Evolutionary conservation across 495 filamentous ascomycete species (phyloP).

Genomic region (Xylaria acuta): DNA sequence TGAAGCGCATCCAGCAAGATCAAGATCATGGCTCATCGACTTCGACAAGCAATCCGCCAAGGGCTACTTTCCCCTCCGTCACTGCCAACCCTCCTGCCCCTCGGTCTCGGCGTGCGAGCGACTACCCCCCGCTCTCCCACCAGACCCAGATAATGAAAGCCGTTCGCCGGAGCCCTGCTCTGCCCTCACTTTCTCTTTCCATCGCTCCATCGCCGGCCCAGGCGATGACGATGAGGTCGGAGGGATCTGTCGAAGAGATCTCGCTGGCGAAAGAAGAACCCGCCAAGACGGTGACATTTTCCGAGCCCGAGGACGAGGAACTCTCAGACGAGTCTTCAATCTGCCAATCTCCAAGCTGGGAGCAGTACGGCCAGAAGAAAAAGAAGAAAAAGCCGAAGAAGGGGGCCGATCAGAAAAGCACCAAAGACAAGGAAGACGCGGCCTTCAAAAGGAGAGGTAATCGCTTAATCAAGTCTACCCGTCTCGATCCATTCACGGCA

Average conservation of each 20-base stretch:
- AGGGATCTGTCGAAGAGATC: constrained; percentile 31
- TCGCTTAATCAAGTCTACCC: constrained; percentile 45
- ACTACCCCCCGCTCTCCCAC: constrained; percentile 44
- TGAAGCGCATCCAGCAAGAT: constrained; percentile 46
- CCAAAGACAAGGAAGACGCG: constrained; percentile 51
- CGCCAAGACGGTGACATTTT: constrained; percentile 53
- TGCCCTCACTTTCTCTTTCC: constrained; percentile 51
- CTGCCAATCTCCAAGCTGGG: constrained; percentile 64
- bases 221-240: constrained; percentile 24
- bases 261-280: constrained; percentile 35
- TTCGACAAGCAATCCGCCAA: constrained; percentile 37
- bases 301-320: constrained; percentile 44
- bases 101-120: constrained; percentile 43
- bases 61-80: constrained; percentile 38
- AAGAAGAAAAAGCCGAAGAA: constrained; percentile 56
- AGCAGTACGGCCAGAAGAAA: constrained; percentile 55
- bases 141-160: constrained; percentile 53
- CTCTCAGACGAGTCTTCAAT: constrained; percentile 60
- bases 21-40: constrained; percentile 37
- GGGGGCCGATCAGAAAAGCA: constrained; percentile 48
- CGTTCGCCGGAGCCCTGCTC: constrained; percentile 43
- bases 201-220: constrained; percentile 44
- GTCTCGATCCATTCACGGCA: constrained; percentile 28
- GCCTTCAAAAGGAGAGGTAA: constrained; percentile 48
- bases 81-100: constrained; percentile 35